Base-by-base conservation (phyloP, 2,329 filamentous ascomycete species). In the Chaetomiaceae sp. region DNA sequence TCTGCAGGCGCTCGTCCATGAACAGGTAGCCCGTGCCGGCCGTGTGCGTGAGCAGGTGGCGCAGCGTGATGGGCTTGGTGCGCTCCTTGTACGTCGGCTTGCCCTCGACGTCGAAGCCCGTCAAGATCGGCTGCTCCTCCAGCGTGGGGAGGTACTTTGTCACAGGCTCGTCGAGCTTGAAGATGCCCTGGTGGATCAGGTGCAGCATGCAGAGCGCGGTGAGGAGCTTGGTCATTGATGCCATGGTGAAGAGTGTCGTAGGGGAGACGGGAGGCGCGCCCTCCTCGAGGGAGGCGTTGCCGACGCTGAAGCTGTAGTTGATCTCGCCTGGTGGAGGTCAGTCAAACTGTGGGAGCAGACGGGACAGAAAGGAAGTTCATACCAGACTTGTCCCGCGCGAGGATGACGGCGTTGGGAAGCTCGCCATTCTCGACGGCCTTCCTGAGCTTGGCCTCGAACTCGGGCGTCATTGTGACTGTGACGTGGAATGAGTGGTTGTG, bases 11-110 rank as follows among this genome's bases (percentile, higher is more conserved):
- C 0, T 73, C 69, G 45, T 76, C 68, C n/a, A 66, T 62, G 12
- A 68, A 34, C 39, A 77, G 75, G 61, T 80, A 80, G 5, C 58
- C 61, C 0, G 68, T 56, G 1, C 78, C 78, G 0, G 72, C 68
- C 25, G 70, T 72, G 59, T 80, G 77, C 1, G 72, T 74, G 4
- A 81, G 67, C 2, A 80, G 67, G 36, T 73, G 71, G n/a, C 69
- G 65, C 5, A 79, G 64, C 4, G 74, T 78, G 47, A 80, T 71
- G 14, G 68, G 66, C 0, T 61, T 59, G 12, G 40, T 47, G 14
- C 67, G 65, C 8, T 62, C 54, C 9, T 63, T 62, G 5, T 66
- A 59, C 8, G 67, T 50, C 4, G 71, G 65, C 6, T 65, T 62
- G 36, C 69, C 68, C 0, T 69, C 66, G 20, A 66, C 61, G 46